Evolutionary conservation across 768 basidiomycete species (phyloP), one percentile per base, ranked within the genome.

Genomic region (Russula griseocarnosa): DNA sequence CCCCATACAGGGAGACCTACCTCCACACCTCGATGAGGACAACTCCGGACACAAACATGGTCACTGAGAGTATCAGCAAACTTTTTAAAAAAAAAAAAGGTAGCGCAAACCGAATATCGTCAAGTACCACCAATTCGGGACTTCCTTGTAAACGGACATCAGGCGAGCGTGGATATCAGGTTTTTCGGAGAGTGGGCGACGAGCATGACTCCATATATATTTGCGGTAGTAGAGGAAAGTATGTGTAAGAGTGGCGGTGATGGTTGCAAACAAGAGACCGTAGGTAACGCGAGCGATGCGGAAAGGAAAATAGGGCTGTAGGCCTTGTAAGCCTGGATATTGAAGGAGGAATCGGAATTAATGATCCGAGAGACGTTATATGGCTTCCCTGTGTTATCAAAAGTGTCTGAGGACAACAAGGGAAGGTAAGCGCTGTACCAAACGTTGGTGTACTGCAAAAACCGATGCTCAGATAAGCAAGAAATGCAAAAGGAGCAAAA

Each of bases 61-160:
- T 57, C 59, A 84, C 80, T 81, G 60, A 24, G 28, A 22, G 20
- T n/a, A n/a, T n/a, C n/a, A n/a, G n/a, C n/a, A n/a, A n/a, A n/a
- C n/a, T 10, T 1, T 4, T 20, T 57, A 20, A 26, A 1, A 3
- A 6, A n/a, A 11, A 16, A 28, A 26, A 7, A 26, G 24, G 16
- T 32, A 20, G 9, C 11, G 65, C 67, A n/a, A n/a, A 72, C 71
- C 40, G 74, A 92, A 90, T 55, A 94, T 79, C 49, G 79, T 70
- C 10, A 77, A 72, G 72, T 92, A 94, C 92, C 92, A 94, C 90
- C 88, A 92, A 64, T 92, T 82, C 1, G 91, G 92, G 20, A 93
- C 86, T 71, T 87, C 88, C 3, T 77, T 78, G 71, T 94, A 94
- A 53, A 75, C 75, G 11, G 81, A 77, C 92, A 94, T 94, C 38